Percentiles rank a stretch among this genome's conserved stretches.
phyloP scores from a whole-genome alignment of 1,284 basidiomycete genomes.

The Cutaneotrichosporon cyanovorans region DNA sequence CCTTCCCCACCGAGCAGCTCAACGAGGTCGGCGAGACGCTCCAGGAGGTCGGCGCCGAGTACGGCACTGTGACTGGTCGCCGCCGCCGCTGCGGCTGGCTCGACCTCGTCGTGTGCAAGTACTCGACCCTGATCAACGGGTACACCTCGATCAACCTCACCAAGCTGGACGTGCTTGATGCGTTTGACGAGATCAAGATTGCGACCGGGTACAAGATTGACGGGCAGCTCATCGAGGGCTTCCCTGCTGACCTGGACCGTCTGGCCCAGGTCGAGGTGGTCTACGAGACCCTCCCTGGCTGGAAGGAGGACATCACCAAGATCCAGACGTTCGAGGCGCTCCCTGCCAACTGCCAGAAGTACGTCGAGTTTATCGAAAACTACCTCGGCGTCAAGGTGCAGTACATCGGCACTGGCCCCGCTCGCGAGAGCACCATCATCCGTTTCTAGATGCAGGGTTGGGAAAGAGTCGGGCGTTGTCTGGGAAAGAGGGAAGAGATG shows the following conservation, averaged over 20 bases:
- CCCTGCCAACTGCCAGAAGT: constrained; percentile 77
- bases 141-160: constrained; percentile 92
- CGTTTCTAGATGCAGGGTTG: constrained; percentile 11
- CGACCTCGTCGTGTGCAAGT: constrained; percentile 87
- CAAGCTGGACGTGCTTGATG: constrained; percentile 88
- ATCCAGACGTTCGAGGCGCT: constrained; percentile 63
- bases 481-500: too few relatives aligned
- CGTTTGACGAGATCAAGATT: constrained; percentile 80
- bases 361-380: constrained; percentile 81
- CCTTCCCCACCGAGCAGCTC: constrained; percentile 93
- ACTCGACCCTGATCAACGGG: constrained; percentile 91
- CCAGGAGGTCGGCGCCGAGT: constrained; percentile 90
- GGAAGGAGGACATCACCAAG: constrained; percentile 72
- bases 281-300: constrained; percentile 87
- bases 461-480: background rate
- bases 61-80: constrained; percentile 85
- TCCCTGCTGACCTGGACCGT: constrained; percentile 86
- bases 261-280: constrained; percentile 75
- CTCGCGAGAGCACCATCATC: constrained; percentile 40
- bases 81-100: constrained; percentile 93
- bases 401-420: constrained; percentile 46
- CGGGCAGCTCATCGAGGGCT: constrained; percentile 69
- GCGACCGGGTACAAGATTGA: constrained; percentile 72
- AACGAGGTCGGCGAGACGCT: constrained; percentile 78
- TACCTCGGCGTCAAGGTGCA: constrained; percentile 72